Percentiles rank a stretch among this genome's conserved stretches.
phyloP scores from a whole-genome alignment of 2,329 filamentous ascomycete species.

The Penicillium sp. region DNA sequence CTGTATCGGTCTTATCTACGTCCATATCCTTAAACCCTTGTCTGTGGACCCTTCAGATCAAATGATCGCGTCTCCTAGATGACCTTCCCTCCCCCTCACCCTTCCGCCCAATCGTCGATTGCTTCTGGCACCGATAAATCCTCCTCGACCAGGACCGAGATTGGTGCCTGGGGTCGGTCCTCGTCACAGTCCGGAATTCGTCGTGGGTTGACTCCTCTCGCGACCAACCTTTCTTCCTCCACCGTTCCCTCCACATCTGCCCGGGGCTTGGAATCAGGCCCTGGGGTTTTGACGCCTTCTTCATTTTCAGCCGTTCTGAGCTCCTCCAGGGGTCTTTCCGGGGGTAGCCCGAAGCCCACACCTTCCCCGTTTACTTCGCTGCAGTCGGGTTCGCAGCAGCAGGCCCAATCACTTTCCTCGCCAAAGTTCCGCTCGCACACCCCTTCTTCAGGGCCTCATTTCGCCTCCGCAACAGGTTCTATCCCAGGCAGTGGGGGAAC shows the following conservation, averaged over 20 bases:
- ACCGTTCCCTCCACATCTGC: constrained; percentile 45
- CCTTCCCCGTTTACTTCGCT: constrained; percentile 58
- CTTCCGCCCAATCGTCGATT: constrained; percentile 55
- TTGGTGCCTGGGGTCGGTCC: constrained; percentile 60
- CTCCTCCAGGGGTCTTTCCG: constrained; percentile 52
- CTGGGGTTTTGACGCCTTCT: constrained; percentile 51
- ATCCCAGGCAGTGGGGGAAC: constrained; percentile 54
- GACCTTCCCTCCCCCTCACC: constrained; percentile 57
- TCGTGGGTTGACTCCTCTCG: constrained; percentile 60
- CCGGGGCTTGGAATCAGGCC: constrained; percentile 45
- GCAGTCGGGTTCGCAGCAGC: constrained; percentile 58
- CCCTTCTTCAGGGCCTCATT: constrained; percentile 56
- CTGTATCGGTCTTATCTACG: constrained; percentile 20
- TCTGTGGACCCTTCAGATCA: constrained; percentile 45
- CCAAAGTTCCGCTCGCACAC: constrained; percentile 58
- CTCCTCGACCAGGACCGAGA: constrained; percentile 51
- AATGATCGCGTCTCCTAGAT: constrained; percentile 59
- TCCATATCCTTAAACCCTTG: constrained; percentile 36
- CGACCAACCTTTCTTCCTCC: constrained; percentile 52
- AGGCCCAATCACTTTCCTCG: constrained; percentile 57
- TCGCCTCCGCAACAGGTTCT: constrained; percentile 59
- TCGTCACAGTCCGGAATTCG: constrained; percentile 58
- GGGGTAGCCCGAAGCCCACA: constrained; percentile 57
- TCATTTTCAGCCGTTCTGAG: constrained; percentile 57
- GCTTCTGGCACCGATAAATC: constrained; percentile 53